phyloP scores from a whole-genome alignment of 192 early-diverging fungal genomes.

The Coemansia sp. region DNA sequence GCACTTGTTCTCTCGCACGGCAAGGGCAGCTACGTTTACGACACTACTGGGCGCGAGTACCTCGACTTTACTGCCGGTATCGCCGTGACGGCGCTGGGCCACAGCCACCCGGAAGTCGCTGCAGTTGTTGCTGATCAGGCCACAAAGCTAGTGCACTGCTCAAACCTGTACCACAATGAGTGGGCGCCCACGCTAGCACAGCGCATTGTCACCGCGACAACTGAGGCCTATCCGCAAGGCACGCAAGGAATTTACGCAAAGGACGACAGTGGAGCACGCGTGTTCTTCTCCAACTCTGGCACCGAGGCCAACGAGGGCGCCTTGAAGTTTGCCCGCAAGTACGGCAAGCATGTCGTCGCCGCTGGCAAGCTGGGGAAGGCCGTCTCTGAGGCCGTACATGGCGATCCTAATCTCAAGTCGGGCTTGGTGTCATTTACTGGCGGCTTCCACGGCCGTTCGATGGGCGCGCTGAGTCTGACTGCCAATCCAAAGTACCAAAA shows the following conservation, averaged over 20 bases:
- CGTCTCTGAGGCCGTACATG: slow-evolving; percentile 57
- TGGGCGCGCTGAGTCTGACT: slow-evolving; percentile 97
- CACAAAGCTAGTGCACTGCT: slow-evolving; percentile 79
- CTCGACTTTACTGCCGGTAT: slow-evolving; percentile 96
- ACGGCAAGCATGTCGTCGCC: slow-evolving; percentile 61
- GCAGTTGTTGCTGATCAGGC: slow-evolving; percentile 82
- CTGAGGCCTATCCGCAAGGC: slow-evolving; percentile 49
- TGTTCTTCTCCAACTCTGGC: slow-evolving; percentile 96
- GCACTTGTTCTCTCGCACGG: slow-evolving; percentile 80
- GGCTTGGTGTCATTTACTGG: slow-evolving; percentile 85
- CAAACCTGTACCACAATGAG: slow-evolving; percentile 93
- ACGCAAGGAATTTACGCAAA: slow-evolving; percentile 56
- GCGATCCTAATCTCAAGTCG: slow-evolving; percentile 63
- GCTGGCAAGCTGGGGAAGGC: slow-evolving; percentile 39
- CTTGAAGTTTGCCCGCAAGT: slow-evolving; percentile 94
- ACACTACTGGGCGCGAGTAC: slow-evolving; percentile 74
- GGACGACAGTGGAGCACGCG: slow-evolving; percentile 60
- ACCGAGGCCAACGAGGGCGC: slow-evolving; percentile 99
- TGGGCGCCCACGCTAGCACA: slow-evolving; percentile 83
- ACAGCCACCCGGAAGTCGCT: slow-evolving; percentile 77
- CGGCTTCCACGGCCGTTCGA: slow-evolving; percentile 95
- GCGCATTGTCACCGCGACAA: slow-evolving; percentile 68
- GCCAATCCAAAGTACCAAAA: slow-evolving; percentile 92
- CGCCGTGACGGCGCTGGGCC: slow-evolving; percentile 92
- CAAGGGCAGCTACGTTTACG: slow-evolving; percentile 80